Evolutionary conservation across 2,329 filamentous ascomycete species (phyloP), one percentile per base, ranked within the genome.

Genomic region (Lasiodiplodia sp.): DNA sequence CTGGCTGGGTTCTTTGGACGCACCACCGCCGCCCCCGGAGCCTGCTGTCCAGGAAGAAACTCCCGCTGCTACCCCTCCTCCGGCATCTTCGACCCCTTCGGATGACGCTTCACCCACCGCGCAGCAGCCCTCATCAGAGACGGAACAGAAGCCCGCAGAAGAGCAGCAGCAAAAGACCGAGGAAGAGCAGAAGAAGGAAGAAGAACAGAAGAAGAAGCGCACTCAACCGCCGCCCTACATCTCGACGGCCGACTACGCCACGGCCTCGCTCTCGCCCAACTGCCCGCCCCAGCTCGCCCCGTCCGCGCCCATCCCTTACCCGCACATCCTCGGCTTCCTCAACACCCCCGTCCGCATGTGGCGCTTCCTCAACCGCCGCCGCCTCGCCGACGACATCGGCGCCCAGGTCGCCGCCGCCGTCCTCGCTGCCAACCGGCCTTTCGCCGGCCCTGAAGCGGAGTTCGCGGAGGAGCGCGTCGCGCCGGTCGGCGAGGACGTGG

Each of bases 261-360:
- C 87, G 47, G 88, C 91, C 51, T 75, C 82, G 28, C 84, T 94
- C 63, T 90, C 94, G 0, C 77, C 85, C 37, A 84, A 86, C 55
- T 87, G 91, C 53, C 95, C 95, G 3, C 76, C 84, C 71, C 87
- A 90, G 69, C 88, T 99, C 75, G 87, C 90, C 47, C 93, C 93
- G 53, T 89, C 91, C 6, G 84, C 87, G 28, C 86, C 91, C 16
- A 86, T 99, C 69, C 84, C 88, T 52, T 92, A 97, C 79, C 95
- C 95, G 0, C 95, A 98, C 78, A 87, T 97, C 69, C 90, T 99
- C 37, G 96, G 96, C 70, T 97, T 99, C 84, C 83, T 92, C 71
- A 95, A 96, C 82, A 97, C 95, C 2, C 92, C 94, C 0, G 91
- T 90, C 72, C 91, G 96, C 70, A 85, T 98, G 70, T 92, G 91